A percentile compares a stretch with the other conserved stretches of the same genome.
Evolutionary conservation across 2,329 filamentous ascomycete species (phyloP).

Genomic region (Elsinoe australis): DNA sequence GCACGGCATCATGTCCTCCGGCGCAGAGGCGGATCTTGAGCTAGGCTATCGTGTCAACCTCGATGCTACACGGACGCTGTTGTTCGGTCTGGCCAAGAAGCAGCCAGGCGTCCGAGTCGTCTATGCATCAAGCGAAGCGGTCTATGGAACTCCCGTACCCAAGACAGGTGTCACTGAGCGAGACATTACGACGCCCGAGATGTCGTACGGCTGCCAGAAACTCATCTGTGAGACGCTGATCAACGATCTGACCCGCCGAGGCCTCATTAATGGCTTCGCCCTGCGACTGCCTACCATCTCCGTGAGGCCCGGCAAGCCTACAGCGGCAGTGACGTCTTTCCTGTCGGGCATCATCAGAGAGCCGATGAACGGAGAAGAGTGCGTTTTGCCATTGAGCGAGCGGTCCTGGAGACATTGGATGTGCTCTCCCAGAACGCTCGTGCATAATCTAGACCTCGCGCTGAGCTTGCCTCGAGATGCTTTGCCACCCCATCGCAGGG

Average conservation of each 20-base stretch:
- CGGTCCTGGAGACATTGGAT: too few relatives aligned
- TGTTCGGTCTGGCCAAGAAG: slow-evolving; percentile 16
- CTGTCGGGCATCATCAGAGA: slow-evolving; percentile 42
- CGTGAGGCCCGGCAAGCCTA: slow-evolving; percentile 39
- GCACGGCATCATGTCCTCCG: slow-evolving; percentile 43
- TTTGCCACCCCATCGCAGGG: background rate
- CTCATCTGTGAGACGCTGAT: slow-evolving; percentile 36
- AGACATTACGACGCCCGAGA: slow-evolving; percentile 36
- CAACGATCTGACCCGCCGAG: slow-evolving; percentile 41
- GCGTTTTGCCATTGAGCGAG: too few relatives aligned
- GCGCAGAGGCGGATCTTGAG: slow-evolving; percentile 40
- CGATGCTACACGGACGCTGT: slow-evolving; percentile 31
- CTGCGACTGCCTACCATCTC: slow-evolving; percentile 40
- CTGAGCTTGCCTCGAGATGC: background rate
- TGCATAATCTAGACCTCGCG: too few relatives aligned
- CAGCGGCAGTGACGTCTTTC: slow-evolving; percentile 41
- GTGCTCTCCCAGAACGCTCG: too few relatives aligned
- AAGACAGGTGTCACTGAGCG: slow-evolving; percentile 36
- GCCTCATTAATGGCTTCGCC: slow-evolving; percentile 34
- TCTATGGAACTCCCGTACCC: slow-evolving; percentile 36
- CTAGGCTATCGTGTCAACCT: slow-evolving; percentile 39
- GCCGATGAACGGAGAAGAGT: too few relatives aligned
- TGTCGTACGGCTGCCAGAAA: slow-evolving; percentile 31
- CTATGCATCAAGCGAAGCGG: slow-evolving; percentile 39
- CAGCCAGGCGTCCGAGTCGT: slow-evolving; percentile 36